Conservation (phyloP, 179 eudicot species). For the Gypsophila paniculata region DNA sequence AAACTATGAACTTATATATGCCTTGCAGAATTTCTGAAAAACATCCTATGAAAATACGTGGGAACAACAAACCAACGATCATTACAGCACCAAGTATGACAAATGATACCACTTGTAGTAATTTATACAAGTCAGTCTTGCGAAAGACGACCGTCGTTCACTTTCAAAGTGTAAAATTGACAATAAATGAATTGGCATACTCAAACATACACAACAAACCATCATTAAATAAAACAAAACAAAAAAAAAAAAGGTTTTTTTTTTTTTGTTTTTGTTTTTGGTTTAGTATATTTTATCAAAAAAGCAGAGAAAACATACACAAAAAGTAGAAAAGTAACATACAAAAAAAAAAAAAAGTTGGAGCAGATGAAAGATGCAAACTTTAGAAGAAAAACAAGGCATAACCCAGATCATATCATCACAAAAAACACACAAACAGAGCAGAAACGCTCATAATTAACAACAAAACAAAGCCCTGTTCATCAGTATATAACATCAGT, state of each 20-base stretch:
- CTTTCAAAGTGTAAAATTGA: too few relatives aligned
- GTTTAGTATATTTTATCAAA: neutral
- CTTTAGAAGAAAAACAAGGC: too few relatives aligned
- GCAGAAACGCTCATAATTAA: conserved; percentile 1
- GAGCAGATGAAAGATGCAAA: too few relatives aligned
- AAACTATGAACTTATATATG: neutral
- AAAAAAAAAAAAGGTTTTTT: too few relatives aligned
- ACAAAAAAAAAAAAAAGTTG: neutral
- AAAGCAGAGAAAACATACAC: conserved; percentile 1
- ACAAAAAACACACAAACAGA: neutral
- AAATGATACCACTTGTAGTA: neutral
- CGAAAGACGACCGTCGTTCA: too few relatives aligned
- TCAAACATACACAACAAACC: too few relatives aligned
- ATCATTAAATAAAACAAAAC: too few relatives aligned
- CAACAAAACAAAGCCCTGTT: neutral
- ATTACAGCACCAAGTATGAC: too few relatives aligned
- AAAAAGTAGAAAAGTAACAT: neutral
- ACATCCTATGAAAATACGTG: neutral
- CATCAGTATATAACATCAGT: neutral
- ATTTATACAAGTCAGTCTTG: too few relatives aligned
- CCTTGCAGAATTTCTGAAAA: neutral
- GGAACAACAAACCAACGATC: neutral
- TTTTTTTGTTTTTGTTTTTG: too few relatives aligned
- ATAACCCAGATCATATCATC: neutral
- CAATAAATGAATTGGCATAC: too few relatives aligned